A percentile compares a stretch with the other conserved stretches of the same genome.
Conservation (phyloP, 2,329 filamentous ascomycete species). For the Pseudogymnoascus pannorum region DNA sequence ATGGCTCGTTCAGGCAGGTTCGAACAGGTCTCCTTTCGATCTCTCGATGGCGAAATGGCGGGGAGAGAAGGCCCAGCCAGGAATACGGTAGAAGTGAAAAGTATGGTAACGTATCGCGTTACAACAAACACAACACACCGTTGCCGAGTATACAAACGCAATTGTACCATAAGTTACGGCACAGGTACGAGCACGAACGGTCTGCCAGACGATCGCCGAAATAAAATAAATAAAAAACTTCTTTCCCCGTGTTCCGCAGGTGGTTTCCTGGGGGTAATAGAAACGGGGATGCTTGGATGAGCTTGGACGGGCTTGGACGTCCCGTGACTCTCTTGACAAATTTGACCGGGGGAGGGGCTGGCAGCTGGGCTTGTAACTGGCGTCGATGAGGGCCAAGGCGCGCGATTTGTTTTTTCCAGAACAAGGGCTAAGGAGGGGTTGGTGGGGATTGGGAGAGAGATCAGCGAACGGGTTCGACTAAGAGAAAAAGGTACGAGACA, state of each 20-base stretch:
- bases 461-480: too few species aligned
- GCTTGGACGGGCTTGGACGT: neutral
- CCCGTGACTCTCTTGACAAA: slow-evolving; percentile 3
- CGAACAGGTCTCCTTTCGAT: too few species aligned
- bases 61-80: too few species aligned
- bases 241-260: neutral
- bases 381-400: neutral
- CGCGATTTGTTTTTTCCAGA: neutral
- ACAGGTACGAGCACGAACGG: neutral
- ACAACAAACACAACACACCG: too few species aligned
- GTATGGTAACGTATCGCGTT: too few species aligned
- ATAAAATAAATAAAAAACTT: neutral
- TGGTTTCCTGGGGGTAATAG: slow-evolving; percentile 4
- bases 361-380: neutral
- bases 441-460: too few species aligned
- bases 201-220: neutral
- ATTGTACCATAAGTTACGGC: neutral
- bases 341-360: neutral
- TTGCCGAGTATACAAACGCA: neutral
- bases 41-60: too few species aligned
- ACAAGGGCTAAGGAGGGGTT: neutral
- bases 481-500: too few species aligned
- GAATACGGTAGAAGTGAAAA: too few species aligned
- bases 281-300: neutral
- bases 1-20: too few species aligned